These are phyloP conservation scores for Bretschneidera sinensis DNA, from an alignment of 345 rosid genomes.

Conservation along the genomic window DNA sequence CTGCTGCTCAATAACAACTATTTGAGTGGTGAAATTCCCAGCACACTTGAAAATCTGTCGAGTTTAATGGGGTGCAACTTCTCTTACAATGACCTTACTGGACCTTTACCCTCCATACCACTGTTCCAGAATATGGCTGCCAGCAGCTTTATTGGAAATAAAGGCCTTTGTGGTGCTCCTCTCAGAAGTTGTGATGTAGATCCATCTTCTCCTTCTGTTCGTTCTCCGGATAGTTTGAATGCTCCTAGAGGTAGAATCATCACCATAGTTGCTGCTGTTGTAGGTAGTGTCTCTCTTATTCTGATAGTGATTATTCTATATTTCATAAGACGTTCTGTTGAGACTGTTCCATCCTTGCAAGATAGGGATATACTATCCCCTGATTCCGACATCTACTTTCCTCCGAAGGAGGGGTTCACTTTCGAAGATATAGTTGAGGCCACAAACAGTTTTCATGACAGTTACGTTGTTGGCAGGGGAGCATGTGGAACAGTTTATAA, in stretches of 20 bases:
- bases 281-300: slow-evolving; percentile 75
- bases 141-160: slow-evolving; percentile 62
- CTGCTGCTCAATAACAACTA: slow-evolving; percentile 76
- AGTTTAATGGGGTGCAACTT: slow-evolving; percentile 89
- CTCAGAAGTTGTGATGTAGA: slow-evolving; percentile 42
- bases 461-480: slow-evolving; percentile 79
- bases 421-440: slow-evolving; percentile 81
- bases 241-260: slow-evolving; percentile 52
- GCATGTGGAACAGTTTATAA: slow-evolving; percentile 95
- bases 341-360: slow-evolving; percentile 37
- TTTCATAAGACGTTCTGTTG: slow-evolving; percentile 51
- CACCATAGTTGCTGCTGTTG: slow-evolving; percentile 44
- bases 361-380: slow-evolving; percentile 41
- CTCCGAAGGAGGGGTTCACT: slow-evolving; percentile 79
- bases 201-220: slow-evolving; percentile 31
- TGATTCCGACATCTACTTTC: slow-evolving; percentile 64
- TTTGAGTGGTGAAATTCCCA: slow-evolving; percentile 71
- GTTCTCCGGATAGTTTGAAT: slow-evolving; percentile 17
- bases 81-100: slow-evolving; percentile 74
- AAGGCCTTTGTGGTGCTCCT: slow-evolving; percentile 77
- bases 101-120: slow-evolving; percentile 55
- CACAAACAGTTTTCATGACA: slow-evolving; percentile 71
- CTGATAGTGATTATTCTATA: slow-evolving; percentile 57
- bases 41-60: slow-evolving; percentile 51
- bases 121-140: slow-evolving; percentile 59